Base-by-base conservation (phyloP, 2,329 filamentous ascomycete genomes). In the Botryotinia globosa region DNA sequence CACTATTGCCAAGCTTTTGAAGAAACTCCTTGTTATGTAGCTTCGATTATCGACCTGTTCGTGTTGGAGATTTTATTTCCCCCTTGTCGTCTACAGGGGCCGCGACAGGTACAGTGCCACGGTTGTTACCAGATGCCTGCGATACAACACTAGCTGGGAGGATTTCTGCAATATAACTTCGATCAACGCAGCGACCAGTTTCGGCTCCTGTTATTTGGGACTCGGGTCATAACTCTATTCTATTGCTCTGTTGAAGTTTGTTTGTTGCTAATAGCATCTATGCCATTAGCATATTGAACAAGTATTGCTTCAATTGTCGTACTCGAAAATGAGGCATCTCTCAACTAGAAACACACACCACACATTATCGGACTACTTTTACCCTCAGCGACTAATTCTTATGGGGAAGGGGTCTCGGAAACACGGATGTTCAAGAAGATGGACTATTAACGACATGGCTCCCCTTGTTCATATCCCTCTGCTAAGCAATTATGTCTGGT, bases 51-150 rank as follows among this genome's bases (percentile, higher is more conserved):
- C 39, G 45, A 29, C 45, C 34, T 42, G 9, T 29, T 64, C 22
- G 32, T 39, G 29, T 63, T 51, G n/a, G 37, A 70, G 4, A 51
- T 64, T 22, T 64, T 4, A 54, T 51, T 44, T 32, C 29, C 59
- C 59, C 58, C 58, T 18, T 51, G 68, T 64, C 59, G 25, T 5
- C 16, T 34, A 64, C 68, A 48, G 42, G 68, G 68, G 68, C 29
- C 39, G 39, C 16, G 32, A 70, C 29, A 51, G 20, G 32, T n/a
- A 67, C 34, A 67, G 48, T 54, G 48, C 48, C 48, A 54, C 48
- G 48, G 48, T 51, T 32, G 44, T n/a, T 42, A 39, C 34, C 65
- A 66, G 10, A 29, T 44, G 18, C 32, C 64, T 42, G 18, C 22
- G 8, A 42, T 56, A 25, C 48, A 22, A 67, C 34, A n/a, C 2